Evolutionary conservation across 2,329 filamentous ascomycete genomes (phyloP), one percentile per base, ranked within the genome.

Genomic region (Aspergillus latus): DNA sequence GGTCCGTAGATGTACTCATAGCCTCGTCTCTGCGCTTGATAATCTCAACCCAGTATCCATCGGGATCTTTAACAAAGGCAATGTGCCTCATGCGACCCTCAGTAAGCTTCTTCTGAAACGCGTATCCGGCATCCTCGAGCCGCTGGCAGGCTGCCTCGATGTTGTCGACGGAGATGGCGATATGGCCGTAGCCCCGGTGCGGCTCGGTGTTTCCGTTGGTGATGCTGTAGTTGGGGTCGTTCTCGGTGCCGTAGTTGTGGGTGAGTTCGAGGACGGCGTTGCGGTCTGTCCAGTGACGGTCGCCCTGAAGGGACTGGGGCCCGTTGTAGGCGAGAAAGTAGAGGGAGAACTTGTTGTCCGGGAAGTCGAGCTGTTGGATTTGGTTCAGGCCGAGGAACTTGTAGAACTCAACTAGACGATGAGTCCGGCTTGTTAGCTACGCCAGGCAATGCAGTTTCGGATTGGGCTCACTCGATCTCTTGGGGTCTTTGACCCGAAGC

Each of bases 281-380:
- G 53, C 94, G 88, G 74, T 96, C 90, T 5, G 83, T 84, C 78
- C 88, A 92, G 68, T 87, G 84, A 61, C 86, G 86, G 67, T 87
- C 88, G 56, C 83, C 80, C 8, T 89, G 94, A n/a, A 84, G 78
- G 11, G 93, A 88, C 37, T 83, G 80, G 8, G 90, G 84, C 32
- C 85, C 84, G 71, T 96, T 88, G 77, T 95, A 97, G 58, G 88
- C 92, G 58, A 99, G 82, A 78, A 97, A 97, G 81, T 97, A 97
- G 29, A 97, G 85, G 68, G 94, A 90, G 74, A 97, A 97, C 71
- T 95, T 96, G 74, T 85, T 85, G 58, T 96, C 92, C 11, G 92
- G 89, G 69, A 91, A 89, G 60, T 88, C 80, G 46, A 94, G 81
- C 76, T 92, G 89, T 69, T 90, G 86, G 74, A 97, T 83, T 60